These are phyloP conservation scores for Botrytis porri DNA, from an alignment of 2,329 filamentous ascomycete species.

Conservation along the genomic window DNA sequence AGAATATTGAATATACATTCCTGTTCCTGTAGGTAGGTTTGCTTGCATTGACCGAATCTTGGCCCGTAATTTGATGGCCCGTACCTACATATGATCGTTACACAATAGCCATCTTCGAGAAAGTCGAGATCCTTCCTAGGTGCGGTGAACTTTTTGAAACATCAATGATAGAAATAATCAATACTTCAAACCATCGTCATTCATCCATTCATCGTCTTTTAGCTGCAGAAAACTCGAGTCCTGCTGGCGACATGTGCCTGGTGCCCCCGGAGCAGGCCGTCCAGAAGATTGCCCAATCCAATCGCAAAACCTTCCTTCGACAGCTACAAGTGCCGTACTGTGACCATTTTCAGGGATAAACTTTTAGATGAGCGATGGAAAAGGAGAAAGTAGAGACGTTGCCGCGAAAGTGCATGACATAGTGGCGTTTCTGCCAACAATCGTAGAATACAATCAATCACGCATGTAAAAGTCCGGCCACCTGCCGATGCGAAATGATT, in stretches of 20 bases:
- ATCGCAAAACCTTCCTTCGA: constrained; percentile 1
- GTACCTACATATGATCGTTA: constrained; percentile 4
- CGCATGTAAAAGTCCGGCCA: constrained; percentile 21
- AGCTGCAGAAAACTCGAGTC: not conserved
- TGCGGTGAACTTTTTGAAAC: not conserved
- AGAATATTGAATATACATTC: not conserved
- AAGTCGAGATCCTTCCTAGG: constrained; percentile 3
- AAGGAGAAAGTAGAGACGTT: constrained; percentile 11
- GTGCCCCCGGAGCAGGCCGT: not conserved
- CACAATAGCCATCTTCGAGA: constrained; percentile 1
- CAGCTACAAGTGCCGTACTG: not conserved
- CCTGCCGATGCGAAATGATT: constrained; percentile 19
- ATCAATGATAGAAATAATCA: not conserved
- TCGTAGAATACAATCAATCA: constrained; percentile 21
- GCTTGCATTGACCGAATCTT: constrained; percentile 11
- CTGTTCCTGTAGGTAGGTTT: constrained; percentile 8
- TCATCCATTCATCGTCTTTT: constrained; percentile 1
- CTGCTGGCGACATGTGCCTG: not conserved
- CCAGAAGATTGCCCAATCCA: constrained; percentile 1
- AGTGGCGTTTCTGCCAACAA: constrained; percentile 18
- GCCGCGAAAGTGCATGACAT: constrained; percentile 21
- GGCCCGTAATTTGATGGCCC: not conserved
- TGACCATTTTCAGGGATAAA: not conserved
- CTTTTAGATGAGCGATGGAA: not conserved
- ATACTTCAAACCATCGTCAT: not conserved